Percentiles rank a stretch among this genome's conserved stretches.
Evolutionary conservation across 345 rosid genomes (phyloP).

Genomic region (Linum tenue): DNA sequence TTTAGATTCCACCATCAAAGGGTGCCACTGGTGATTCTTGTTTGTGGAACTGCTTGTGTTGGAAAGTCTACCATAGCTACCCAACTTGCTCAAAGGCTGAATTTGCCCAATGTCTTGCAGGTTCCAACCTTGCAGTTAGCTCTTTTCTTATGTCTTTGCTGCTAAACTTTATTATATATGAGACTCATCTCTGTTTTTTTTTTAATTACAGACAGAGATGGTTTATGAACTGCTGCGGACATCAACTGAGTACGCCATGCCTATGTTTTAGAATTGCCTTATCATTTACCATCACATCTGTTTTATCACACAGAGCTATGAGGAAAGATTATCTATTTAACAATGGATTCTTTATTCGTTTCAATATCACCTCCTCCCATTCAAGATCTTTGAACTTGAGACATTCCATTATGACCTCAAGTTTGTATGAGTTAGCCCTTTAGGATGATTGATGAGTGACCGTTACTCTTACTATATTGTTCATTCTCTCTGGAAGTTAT

Average conservation of each 20-base stretch:
- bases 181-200: background rate
- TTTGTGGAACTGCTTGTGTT: conserved; percentile 96
- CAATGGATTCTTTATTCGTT: too few species aligned
- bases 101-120: conserved; percentile 95
- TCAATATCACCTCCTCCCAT: too few species aligned
- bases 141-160: background rate
- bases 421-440: too few species aligned
- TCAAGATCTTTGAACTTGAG: too few species aligned
- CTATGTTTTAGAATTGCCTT: background rate
- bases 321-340: background rate
- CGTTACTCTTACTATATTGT: too few species aligned
- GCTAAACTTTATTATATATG: conserved; percentile 8
- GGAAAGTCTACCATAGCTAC: conserved; percentile 98
- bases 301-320: background rate
- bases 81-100: conserved; percentile 95
- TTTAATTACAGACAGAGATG: conserved; percentile 65
- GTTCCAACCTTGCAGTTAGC: conserved; percentile 26
- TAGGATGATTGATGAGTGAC: too few species aligned
- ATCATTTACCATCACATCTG: too few species aligned
- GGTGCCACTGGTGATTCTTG: conserved; percentile 95
- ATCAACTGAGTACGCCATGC: conserved; percentile 62
- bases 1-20: conserved; percentile 96
- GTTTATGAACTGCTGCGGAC: conserved; percentile 84
- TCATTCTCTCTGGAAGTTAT: background rate
- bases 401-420: too few species aligned